Percentiles rank a stretch among this genome's conserved stretches.
Conservation (phyloP, 441 rosid genomes). For the Dalechampia spathulata region DNA sequence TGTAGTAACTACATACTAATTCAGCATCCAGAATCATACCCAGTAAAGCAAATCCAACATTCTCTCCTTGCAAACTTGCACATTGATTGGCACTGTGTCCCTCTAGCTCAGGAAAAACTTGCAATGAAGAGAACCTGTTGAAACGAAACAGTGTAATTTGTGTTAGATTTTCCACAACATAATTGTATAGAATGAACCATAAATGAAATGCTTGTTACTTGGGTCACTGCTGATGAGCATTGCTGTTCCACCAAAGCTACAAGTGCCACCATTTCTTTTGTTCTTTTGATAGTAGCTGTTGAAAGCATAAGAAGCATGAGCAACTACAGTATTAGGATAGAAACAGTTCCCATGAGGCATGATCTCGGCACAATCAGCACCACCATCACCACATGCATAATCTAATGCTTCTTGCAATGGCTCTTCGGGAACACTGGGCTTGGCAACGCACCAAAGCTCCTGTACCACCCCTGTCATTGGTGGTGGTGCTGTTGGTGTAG, state of each 20-base stretch:
- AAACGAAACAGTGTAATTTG: too few relatives aligned
- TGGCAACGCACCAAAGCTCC: conserved; percentile 87
- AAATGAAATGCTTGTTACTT: conserved; percentile 33
- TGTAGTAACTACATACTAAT: background rate
- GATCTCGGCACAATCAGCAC: conserved; percentile 64
- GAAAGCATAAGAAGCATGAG: conserved; percentile 94
- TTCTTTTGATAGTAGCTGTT: conserved; percentile 76
- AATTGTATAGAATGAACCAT: too few relatives aligned
- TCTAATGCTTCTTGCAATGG: conserved; percentile 65
- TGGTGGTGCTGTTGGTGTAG: conserved; percentile 45
- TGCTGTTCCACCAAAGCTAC: conserved; percentile 81
- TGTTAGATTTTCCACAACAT: too few relatives aligned
- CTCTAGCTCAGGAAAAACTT: conserved; percentile 43
- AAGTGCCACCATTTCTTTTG: conserved; percentile 53
- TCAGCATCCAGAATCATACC: too few relatives aligned
- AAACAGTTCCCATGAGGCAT: conserved; percentile 52
- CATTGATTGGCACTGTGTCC: background rate
- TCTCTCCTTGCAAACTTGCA: conserved; percentile 3
- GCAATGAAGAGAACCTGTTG: conserved; percentile 64
- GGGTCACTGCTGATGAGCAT: conserved; percentile 53
- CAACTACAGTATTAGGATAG: conserved; percentile 59
- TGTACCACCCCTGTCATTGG: conserved; percentile 27
- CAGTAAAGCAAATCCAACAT: conserved; percentile 1
- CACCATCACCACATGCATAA: conserved; percentile 80
- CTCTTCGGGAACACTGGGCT: conserved; percentile 46